Base-by-base conservation (phyloP, 2,329 filamentous ascomycete species). In the Ophiostoma sp. region DNA sequence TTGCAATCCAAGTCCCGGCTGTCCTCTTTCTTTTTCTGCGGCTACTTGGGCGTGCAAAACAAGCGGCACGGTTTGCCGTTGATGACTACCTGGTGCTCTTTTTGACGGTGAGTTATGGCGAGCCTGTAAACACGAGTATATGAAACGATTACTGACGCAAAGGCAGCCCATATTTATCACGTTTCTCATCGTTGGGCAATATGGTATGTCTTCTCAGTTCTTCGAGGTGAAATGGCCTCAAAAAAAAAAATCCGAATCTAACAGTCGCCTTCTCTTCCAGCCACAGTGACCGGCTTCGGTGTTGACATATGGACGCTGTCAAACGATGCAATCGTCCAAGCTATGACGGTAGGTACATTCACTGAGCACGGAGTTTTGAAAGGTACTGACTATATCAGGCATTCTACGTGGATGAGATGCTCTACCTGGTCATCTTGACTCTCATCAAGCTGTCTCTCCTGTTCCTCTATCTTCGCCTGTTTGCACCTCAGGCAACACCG, bases 1-100 rank as follows among this genome's bases (percentile, higher is more conserved):
- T 84, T n/a, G 76, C 79, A 3, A 77, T 83, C 48, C 81, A 84
- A 72, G 73, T 80, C 1, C 77, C 81, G 42, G 83, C 82, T 0
- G 76, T 81, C 28, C 5, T 81, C 1, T 79, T 77, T 48, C 79
- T 83, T 4, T 77, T 80, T 42, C 64, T 84, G 28, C 79, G 83
- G n/a, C 72, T 85, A 3, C 83, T 80, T 64, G 79, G 79, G 19
- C 78, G 83, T 15, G 82, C 81, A 80, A 78, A 74, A 48, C 80
- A 78, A 6, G 74, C 78, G 7, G 75, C 78, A 5, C 74, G 77
- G 5, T 79, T 81, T 28, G 81, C 80, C 33, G 19, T 80, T 4
- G 83, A 85, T 66, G 84, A 85, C 74, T 83, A 82, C 75, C 76
- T 84, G 22, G 81, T 84, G 78, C 75, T 82, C 4, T 75, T 77